Evolutionary conservation across 495 filamentous ascomycete genomes (phyloP).

Genomic region (Baudoinia panamericana): DNA sequence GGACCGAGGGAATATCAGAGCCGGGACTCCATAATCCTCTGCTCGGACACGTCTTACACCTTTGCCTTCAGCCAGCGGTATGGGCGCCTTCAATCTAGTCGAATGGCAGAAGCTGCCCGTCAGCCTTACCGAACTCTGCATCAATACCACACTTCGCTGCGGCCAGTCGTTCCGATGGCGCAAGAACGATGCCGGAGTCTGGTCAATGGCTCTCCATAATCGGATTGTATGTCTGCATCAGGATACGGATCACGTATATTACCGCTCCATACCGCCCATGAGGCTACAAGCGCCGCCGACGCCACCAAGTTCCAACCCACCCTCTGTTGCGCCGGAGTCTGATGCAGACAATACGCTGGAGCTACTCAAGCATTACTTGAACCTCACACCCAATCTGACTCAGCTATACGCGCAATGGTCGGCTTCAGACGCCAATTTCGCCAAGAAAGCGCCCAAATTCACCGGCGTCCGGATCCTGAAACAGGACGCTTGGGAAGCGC

Average conservation of each 20-base stretch:
- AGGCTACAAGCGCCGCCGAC: slow-evolving; percentile 24
- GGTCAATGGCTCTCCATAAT: slow-evolving; percentile 79
- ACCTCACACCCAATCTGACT: slow-evolving; percentile 54
- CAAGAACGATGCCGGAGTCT: slow-evolving; percentile 63
- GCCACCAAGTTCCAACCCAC: slow-evolving; percentile 28
- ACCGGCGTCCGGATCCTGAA: slow-evolving; percentile 85
- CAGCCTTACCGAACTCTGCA: slow-evolving; percentile 67
- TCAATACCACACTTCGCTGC: slow-evolving; percentile 81
- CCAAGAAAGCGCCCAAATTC: slow-evolving; percentile 72
- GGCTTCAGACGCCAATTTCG: slow-evolving; percentile 73
- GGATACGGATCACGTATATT: slow-evolving; percentile 66
- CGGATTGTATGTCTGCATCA: slow-evolving; percentile 75
- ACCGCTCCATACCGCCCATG: slow-evolving; percentile 44
- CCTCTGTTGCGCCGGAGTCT: slow-evolving; percentile 14
- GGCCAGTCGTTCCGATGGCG: slow-evolving; percentile 92
- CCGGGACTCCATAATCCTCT: too few relatives aligned
- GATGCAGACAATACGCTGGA: slow-evolving; percentile 47
- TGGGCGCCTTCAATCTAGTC: slow-evolving; percentile 24
- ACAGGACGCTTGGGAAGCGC: slow-evolving; percentile 92
- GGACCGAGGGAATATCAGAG: too few relatives aligned
- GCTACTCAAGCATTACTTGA: slow-evolving; percentile 22
- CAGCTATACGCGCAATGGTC: slow-evolving; percentile 82
- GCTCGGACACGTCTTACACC: too few relatives aligned
- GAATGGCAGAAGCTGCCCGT: slow-evolving; percentile 77
- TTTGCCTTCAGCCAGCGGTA: too few relatives aligned